Conservation (phyloP, 2,329 filamentous ascomycete species). For the Clonostachys sp. region DNA sequence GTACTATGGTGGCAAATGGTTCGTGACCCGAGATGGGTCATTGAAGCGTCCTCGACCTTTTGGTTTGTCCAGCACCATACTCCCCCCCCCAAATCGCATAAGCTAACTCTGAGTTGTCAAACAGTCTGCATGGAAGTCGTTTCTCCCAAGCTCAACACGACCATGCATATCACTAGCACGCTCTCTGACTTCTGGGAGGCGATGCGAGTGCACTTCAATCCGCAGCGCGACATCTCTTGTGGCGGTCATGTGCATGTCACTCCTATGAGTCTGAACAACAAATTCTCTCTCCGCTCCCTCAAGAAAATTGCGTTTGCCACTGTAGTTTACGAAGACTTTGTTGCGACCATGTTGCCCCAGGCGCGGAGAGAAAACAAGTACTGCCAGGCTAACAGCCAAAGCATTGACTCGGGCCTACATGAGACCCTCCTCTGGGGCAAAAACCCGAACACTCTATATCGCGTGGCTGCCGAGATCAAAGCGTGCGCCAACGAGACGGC, state of each 20-base stretch:
- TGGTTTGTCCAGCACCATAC: slow-evolving; percentile 14
- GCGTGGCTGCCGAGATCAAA: slow-evolving; percentile 21
- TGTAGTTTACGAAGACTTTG: slow-evolving; percentile 24
- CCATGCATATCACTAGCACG: slow-evolving; percentile 19
- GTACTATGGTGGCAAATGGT: slow-evolving; percentile 35
- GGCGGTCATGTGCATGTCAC: slow-evolving; percentile 34
- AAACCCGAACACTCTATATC: slow-evolving; percentile 13
- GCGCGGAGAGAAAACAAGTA: slow-evolving; percentile 26
- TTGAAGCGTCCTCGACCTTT: slow-evolving; percentile 26
- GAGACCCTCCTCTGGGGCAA: slow-evolving; percentile 19
- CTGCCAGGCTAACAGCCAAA: slow-evolving; percentile 24
- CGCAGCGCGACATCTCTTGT: slow-evolving; percentile 24
- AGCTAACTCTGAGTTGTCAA: background rate
- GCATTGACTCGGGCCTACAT: slow-evolving; percentile 19
- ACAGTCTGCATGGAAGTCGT: slow-evolving; percentile 35
- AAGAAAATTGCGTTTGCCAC: slow-evolving; percentile 30
- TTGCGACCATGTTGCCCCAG: slow-evolving; percentile 21
- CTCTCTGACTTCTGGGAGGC: slow-evolving; percentile 34
- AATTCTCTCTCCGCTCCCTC: slow-evolving; percentile 26
- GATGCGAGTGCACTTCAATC: slow-evolving; percentile 32
- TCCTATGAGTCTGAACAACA: slow-evolving; percentile 21
- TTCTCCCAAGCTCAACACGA: slow-evolving; percentile 29
- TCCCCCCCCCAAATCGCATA: background rate
- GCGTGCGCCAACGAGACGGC: slow-evolving; percentile 16
- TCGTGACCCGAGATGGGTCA: slow-evolving; percentile 32